phyloP scores from a whole-genome alignment of 2,329 filamentous ascomycete genomes.

The Pseudocercospora eumusae region DNA sequence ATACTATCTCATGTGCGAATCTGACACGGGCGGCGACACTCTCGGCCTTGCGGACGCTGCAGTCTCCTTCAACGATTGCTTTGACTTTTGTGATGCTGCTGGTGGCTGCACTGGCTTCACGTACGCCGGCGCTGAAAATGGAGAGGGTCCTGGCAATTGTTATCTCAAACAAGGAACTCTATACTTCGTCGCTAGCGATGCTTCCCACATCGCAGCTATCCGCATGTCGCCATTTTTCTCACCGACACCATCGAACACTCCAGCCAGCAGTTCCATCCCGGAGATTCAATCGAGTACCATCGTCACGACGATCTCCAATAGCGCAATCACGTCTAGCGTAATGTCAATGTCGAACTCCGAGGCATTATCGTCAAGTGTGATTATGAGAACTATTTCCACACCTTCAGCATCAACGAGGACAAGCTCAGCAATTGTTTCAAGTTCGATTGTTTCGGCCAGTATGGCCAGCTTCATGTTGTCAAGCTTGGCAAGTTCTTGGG shows the following conservation, averaged over 20 bases:
- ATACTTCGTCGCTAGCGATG: slow-evolving; percentile 1
- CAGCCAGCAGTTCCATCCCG: neutral
- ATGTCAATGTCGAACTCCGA: neutral
- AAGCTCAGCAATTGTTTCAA: neutral
- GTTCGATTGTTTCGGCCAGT: neutral
- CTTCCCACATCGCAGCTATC: slow-evolving; percentile 10
- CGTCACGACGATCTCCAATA: neutral
- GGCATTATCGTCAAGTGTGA: neutral
- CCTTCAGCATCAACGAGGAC: neutral
- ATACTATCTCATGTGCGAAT: slow-evolving; percentile 6
- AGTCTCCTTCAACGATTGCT: slow-evolving; percentile 10
- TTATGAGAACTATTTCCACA: neutral
- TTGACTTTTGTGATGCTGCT: slow-evolving; percentile 5
- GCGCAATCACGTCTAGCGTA: neutral
- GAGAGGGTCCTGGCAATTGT: slow-evolving; percentile 4
- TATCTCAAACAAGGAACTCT: slow-evolving; percentile 2
- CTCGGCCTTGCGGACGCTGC: neutral
- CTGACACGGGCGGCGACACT: slow-evolving; percentile 3
- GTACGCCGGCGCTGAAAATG: neutral
- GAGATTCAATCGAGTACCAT: neutral
- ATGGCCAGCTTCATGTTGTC: neutral
- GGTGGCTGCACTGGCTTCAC: slow-evolving; percentile 10
- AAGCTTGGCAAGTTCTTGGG: slow-evolving; percentile 1
- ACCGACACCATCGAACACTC: neutral
- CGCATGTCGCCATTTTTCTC: slow-evolving; percentile 7